Evolutionary conservation across 2,329 filamentous ascomycete species (phyloP).

Genomic region (Diaporthe australafricana): DNA sequence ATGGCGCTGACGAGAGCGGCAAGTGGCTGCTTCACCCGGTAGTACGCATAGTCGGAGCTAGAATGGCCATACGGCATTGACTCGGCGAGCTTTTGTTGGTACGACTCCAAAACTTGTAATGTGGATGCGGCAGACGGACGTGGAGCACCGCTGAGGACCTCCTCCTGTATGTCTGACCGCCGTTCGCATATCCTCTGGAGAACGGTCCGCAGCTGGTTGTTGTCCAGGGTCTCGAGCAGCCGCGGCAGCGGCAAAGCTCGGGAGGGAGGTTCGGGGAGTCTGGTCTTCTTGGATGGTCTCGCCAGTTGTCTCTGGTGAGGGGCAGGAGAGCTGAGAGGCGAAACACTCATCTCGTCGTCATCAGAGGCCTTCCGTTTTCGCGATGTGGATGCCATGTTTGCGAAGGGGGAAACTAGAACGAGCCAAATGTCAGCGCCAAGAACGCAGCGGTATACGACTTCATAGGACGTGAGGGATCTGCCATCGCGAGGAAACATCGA

Average conservation of each 20-base stretch:
- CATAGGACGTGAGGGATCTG: neutral
- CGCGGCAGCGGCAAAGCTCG: conserved; percentile 65
- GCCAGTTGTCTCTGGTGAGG: conserved; percentile 76
- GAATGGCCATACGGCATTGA: conserved; percentile 89
- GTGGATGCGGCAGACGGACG: conserved; percentile 87
- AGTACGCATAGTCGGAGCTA: conserved; percentile 93
- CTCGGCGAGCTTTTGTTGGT: conserved; percentile 80
- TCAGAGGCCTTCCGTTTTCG: conserved; percentile 87
- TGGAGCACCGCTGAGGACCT: conserved; percentile 86
- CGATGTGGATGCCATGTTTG: conserved; percentile 59
- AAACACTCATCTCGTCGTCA: conserved; percentile 91
- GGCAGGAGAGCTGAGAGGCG: conserved; percentile 84
- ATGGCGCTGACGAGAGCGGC: conserved; percentile 87
- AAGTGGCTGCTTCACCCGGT: conserved; percentile 86
- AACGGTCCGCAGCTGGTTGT: conserved; percentile 83
- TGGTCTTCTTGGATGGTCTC: conserved; percentile 72
- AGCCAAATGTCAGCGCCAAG: conserved; percentile 35
- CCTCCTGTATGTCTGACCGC: conserved; percentile 85
- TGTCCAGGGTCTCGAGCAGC: conserved; percentile 93
- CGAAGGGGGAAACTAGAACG: conserved; percentile 59
- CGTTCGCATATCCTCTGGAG: conserved; percentile 93
- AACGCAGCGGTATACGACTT: neutral
- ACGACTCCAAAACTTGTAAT: conserved; percentile 82
- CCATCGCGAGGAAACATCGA: neutral
- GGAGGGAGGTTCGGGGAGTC: conserved; percentile 53